A percentile compares a stretch with the other conserved stretches of the same genome.
Evolutionary conservation across 768 basidiomycete species (phyloP).

Genomic region (Naematelia encephala): DNA sequence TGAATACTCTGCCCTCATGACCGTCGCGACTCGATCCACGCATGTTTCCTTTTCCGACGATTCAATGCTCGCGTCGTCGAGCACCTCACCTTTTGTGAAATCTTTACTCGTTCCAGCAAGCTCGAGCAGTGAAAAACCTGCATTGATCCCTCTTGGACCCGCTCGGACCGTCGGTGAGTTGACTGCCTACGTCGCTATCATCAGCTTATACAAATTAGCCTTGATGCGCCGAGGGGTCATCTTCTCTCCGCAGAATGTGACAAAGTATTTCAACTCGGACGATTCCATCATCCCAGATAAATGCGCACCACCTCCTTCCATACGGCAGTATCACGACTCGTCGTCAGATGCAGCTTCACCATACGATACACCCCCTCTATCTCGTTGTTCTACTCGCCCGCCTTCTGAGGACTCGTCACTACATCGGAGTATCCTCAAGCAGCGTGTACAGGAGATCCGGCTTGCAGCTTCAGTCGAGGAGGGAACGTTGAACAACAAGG

Average conservation of each 20-base stretch:
- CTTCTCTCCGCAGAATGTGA: constrained; percentile 28
- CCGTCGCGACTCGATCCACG: constrained; percentile 7
- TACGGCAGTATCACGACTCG: constrained; percentile 23
- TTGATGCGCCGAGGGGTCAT: constrained; percentile 23
- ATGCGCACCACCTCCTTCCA: constrained; percentile 21
- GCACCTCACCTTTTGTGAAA: neutral
- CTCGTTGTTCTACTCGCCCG: constrained; percentile 12
- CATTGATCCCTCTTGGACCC: neutral
- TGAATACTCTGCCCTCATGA: constrained; percentile 5
- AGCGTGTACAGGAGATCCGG: constrained; percentile 27
- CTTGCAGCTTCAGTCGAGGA: constrained; percentile 42
- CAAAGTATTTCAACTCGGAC: constrained; percentile 30
- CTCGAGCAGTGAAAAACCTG: neutral
- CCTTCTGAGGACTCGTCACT: constrained; percentile 13
- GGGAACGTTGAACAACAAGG: constrained; percentile 46
- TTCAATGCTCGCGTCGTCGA: constrained; percentile 10
- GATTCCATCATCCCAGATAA: constrained; percentile 30
- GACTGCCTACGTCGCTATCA: neutral
- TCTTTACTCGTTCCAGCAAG: neutral
- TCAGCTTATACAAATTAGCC: constrained; percentile 3
- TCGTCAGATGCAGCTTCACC: constrained; percentile 10
- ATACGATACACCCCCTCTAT: constrained; percentile 12
- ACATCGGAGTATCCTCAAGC: constrained; percentile 31
- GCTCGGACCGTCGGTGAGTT: constrained; percentile 6
- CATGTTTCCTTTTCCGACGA: constrained; percentile 14